phyloP scores from a whole-genome alignment of 257 asterid species.

The Fraxinus americana region DNA sequence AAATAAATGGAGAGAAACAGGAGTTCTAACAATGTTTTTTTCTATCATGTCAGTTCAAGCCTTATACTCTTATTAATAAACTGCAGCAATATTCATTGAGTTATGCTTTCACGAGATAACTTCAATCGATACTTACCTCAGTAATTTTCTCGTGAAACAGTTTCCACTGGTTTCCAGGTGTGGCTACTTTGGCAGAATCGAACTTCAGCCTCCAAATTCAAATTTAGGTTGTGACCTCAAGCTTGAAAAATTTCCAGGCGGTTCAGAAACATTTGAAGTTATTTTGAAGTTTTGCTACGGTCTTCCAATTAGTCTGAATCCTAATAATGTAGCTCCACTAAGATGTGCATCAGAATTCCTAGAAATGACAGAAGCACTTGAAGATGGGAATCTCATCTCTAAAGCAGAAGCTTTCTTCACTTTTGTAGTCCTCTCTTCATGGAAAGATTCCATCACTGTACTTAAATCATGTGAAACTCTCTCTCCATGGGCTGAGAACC shows the following conservation, averaged over 20 bases:
- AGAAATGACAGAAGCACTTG: constrained; percentile 82
- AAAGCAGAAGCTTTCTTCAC: constrained; percentile 82
- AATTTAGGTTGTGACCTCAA: constrained; percentile 40
- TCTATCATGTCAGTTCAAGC: background rate
- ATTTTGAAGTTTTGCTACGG: constrained; percentile 68
- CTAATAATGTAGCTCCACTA: constrained; percentile 59
- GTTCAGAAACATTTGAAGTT: constrained; percentile 65
- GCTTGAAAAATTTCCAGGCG: constrained; percentile 80
- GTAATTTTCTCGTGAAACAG: constrained; percentile 48
- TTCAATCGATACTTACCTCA: constrained; percentile 9
- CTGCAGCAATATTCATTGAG: background rate
- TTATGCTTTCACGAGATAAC: constrained; percentile 11
- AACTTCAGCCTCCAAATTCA: constrained; percentile 43
- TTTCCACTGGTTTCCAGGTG: constrained; percentile 66
- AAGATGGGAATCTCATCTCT: constrained; percentile 78
- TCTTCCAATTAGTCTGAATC: constrained; percentile 52
- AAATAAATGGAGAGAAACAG: background rate
- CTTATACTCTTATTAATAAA: background rate
- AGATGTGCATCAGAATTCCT: constrained; percentile 82
- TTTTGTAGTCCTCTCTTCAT: constrained; percentile 75
- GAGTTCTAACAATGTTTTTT: background rate
- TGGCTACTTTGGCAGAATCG: constrained; percentile 53
- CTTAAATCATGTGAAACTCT: constrained; percentile 67
- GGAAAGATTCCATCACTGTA: constrained; percentile 68
- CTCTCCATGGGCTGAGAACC: constrained; percentile 85